Conservation (phyloP, 73 alveolate genomes). For the Paramecium biaurelia region DNA sequence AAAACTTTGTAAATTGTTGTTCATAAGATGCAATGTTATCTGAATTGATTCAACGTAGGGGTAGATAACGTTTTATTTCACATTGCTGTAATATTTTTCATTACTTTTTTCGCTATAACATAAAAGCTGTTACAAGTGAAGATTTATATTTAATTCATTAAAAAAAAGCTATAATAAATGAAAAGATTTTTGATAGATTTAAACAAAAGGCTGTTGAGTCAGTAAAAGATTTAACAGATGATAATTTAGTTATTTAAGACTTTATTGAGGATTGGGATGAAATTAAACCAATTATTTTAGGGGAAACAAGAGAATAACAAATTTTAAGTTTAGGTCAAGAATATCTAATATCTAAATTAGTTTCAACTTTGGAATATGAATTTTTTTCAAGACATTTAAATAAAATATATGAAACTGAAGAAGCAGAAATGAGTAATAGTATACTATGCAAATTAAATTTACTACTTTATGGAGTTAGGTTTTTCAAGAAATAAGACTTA, state of each 20-base stretch:
- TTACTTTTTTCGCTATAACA: not conserved
- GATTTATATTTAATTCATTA: conserved; percentile 5
- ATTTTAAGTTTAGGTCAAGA: not conserved
- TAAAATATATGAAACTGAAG: conserved; percentile 16
- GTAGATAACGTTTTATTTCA: not conserved
- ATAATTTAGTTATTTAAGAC: not conserved
- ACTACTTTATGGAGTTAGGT: not conserved
- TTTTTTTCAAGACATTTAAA: not conserved
- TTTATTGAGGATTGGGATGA: conserved; percentile 47
- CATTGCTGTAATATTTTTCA: not conserved
- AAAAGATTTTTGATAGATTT: not conserved
- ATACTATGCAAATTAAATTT: conserved; percentile 25
- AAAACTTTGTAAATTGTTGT: not conserved
- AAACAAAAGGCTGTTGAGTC: not conserved
- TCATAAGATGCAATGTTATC: not conserved
- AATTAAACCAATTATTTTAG: not conserved
- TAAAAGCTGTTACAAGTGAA: conserved; percentile 18
- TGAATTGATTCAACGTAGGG: not conserved
- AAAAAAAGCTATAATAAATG: not conserved
- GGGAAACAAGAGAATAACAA: not conserved
- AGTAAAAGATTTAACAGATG: not conserved
- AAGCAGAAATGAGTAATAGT: not conserved
- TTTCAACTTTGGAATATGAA: not conserved
- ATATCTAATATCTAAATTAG: not conserved
- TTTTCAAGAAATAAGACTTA: not conserved